Percentiles rank a stretch among this genome's conserved stretches.
Evolutionary conservation across 306 rosid species (phyloP).

Genomic region (Cyclanthera cordifolia): DNA sequence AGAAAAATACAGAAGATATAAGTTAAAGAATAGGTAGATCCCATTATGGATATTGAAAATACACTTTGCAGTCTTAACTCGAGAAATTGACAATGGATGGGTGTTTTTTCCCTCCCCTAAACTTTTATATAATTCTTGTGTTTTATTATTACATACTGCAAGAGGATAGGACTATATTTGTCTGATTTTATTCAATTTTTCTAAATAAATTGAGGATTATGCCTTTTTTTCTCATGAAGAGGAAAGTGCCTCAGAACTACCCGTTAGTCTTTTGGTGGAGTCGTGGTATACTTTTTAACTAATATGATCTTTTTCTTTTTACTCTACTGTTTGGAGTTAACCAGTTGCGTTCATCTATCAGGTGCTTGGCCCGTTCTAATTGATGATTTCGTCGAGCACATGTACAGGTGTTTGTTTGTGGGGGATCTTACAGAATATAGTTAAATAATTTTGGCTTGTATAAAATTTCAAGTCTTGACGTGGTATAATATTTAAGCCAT

Average conservation of each 20-base stretch:
- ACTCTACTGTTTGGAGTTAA: neutral
- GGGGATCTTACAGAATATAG: neutral
- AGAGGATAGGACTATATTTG: neutral
- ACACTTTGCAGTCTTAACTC: neutral
- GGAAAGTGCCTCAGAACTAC: neutral
- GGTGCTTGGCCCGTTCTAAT: constrained; percentile 99
- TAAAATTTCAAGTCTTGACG: neutral
- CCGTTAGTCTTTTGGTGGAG: neutral
- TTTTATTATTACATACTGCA: neutral
- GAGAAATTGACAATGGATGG: neutral
- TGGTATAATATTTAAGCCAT: neutral
- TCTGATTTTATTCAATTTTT: neutral
- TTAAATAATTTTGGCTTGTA: neutral
- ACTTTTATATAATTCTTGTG: neutral
- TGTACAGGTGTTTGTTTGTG: constrained; percentile 84
- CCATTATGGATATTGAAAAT: neutral
- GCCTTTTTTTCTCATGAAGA: neutral
- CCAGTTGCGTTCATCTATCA: constrained; percentile 24
- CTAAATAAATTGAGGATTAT: neutral
- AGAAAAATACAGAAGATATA: neutral
- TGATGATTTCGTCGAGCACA: constrained; percentile 91
- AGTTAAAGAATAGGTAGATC: neutral
- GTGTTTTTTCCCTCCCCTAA: no score
- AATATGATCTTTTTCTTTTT: neutral
- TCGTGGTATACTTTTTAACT: neutral